These are phyloP conservation scores for Tetrapisispora taiwanensis DNA, from an alignment of 805 yeast genomes.

Conservation along the genomic window DNA sequence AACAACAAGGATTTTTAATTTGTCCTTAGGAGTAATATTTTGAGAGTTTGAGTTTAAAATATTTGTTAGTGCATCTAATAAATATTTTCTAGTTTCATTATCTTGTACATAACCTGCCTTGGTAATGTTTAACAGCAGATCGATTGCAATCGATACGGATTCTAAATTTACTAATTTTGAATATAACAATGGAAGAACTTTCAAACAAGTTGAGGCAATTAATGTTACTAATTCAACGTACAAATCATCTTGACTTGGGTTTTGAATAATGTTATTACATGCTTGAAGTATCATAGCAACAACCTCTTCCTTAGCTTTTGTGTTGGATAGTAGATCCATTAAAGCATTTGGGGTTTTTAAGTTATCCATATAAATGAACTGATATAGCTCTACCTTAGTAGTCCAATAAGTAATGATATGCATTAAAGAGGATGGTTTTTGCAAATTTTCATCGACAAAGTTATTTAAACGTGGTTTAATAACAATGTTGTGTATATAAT, in stretches of 20 bases:
- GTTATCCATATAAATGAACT: conserved; percentile 47
- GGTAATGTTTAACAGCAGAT: conserved; percentile 41
- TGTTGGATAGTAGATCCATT: conserved; percentile 42
- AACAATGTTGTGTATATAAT: conserved; percentile 41
- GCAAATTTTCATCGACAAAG: conserved; percentile 70
- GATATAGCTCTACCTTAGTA: conserved; percentile 34
- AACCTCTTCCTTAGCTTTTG: conserved; percentile 59
- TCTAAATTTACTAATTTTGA: conserved; percentile 32
- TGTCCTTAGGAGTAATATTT: conserved; percentile 43
- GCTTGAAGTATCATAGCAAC: conserved; percentile 46
- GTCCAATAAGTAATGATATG: conserved; percentile 55
- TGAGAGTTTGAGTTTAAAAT: conserved; percentile 50
- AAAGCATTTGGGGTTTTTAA: conserved; percentile 46
- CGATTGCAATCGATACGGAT: conserved; percentile 43
- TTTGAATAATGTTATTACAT: conserved; percentile 36
- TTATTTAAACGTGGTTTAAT: conserved; percentile 54
- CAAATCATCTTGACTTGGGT: conserved; percentile 34
- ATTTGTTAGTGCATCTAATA: conserved; percentile 47
- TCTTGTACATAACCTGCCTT: conserved; percentile 50
- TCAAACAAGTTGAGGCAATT: conserved; percentile 48
- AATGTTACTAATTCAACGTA: conserved; percentile 42
- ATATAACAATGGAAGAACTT: conserved; percentile 41
- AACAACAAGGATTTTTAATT: conserved; percentile 47
- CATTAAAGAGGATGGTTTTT: conserved; percentile 73
- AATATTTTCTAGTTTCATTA: conserved; percentile 39